Conservation (phyloP, 768 basidiomycete genomes). For the Cystofilobasidium bisporidii region DNA sequence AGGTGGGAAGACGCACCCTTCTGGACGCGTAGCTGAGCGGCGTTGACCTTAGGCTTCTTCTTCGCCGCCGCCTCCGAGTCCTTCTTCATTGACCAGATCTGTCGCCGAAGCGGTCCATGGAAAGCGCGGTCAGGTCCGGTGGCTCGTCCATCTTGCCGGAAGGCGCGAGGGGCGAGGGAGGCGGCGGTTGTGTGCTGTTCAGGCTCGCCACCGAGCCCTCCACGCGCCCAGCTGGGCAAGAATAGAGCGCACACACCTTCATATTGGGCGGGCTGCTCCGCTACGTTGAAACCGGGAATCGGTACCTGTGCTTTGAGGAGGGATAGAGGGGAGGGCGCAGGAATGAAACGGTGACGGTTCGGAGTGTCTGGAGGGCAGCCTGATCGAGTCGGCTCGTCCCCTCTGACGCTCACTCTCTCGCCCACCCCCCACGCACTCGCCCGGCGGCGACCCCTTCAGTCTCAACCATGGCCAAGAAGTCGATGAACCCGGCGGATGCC, state of each 20-base stretch:
- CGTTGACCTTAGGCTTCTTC: constrained; percentile 97
- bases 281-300: too few relatives aligned
- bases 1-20: constrained; percentile 56
- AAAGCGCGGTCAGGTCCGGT: neutral
- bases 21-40: constrained; percentile 98
- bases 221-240: too few relatives aligned
- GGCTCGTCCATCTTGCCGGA: too few relatives aligned
- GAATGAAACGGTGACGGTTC: neutral
- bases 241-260: too few relatives aligned
- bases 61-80: constrained; percentile 92
- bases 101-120: neutral
- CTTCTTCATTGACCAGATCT: constrained; percentile 99
- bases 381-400: neutral
- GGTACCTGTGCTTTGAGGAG: too few relatives aligned
- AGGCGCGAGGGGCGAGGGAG: too few relatives aligned
- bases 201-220: too few relatives aligned
- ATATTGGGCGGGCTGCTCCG: too few relatives aligned
- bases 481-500: constrained; percentile 86
- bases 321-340: neutral
- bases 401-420: neutral
- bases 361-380: neutral
- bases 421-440: neutral
- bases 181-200: too few relatives aligned
- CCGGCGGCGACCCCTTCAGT: neutral
- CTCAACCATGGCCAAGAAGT: constrained; percentile 68